phyloP scores from a whole-genome alignment of 2,329 filamentous ascomycete genomes.

The Clonostachys chloroleuca region DNA sequence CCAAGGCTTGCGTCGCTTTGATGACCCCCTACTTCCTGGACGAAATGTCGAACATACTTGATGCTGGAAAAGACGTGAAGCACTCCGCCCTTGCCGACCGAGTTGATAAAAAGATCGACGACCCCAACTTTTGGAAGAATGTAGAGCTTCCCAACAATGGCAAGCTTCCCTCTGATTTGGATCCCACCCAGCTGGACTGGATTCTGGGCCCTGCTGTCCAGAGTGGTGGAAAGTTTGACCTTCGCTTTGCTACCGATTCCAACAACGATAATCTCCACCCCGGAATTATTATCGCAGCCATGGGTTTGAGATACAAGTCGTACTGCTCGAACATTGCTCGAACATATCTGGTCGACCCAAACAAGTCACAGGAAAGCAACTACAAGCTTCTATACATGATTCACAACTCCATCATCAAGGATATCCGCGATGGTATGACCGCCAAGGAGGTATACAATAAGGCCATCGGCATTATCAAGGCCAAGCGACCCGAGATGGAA shows the following conservation, averaged over 20 bases:
- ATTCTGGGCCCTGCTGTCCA: slow-evolving; percentile 86
- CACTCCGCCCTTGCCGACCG: slow-evolving; percentile 83
- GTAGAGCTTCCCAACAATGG: slow-evolving; percentile 63
- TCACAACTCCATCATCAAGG: slow-evolving; percentile 86
- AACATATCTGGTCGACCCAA: slow-evolving; percentile 95
- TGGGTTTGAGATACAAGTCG: slow-evolving; percentile 92
- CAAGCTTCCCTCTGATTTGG: slow-evolving; percentile 84
- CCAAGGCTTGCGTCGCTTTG: slow-evolving; percentile 87
- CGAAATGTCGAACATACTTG: slow-evolving; percentile 93
- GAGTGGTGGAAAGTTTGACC: slow-evolving; percentile 92
- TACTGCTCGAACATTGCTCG: slow-evolving; percentile 91
- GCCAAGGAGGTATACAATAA: slow-evolving; percentile 92
- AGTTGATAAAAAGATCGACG: slow-evolving; percentile 87
- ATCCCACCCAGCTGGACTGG: slow-evolving; percentile 88
- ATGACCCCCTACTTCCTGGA: slow-evolving; percentile 98
- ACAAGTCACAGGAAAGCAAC: slow-evolving; percentile 89
- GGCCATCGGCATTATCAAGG: slow-evolving; percentile 72
- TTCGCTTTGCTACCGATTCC: slow-evolving; percentile 73
- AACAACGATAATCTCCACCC: slow-evolving; percentile 82
- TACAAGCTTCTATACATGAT: slow-evolving; percentile 85
- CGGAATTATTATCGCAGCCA: slow-evolving; percentile 87
- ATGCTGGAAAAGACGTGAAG: slow-evolving; percentile 95
- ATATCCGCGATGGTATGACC: slow-evolving; percentile 78
- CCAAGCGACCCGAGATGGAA: slow-evolving; percentile 92
- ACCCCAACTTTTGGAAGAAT: slow-evolving; percentile 87